These are phyloP conservation scores for Cercospora nicotianae DNA, from an alignment of 2,329 filamentous ascomycete species.

Conservation along the genomic window DNA sequence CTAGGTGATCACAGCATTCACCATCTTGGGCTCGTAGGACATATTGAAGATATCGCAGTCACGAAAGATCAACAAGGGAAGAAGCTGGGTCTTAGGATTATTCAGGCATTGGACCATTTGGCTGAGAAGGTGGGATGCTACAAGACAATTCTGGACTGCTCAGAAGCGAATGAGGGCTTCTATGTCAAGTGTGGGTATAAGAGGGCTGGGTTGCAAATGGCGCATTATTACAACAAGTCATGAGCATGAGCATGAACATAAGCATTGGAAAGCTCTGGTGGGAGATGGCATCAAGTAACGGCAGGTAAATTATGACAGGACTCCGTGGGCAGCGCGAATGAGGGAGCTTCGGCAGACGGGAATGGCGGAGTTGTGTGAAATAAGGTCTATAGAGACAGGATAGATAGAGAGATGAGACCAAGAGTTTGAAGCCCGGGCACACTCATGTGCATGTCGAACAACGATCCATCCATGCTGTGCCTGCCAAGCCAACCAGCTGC, in stretches of 20 bases:
- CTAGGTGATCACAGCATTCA: conserved; percentile 59
- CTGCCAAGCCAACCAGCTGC: background rate
- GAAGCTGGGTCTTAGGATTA: conserved; percentile 88
- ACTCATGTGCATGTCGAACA: background rate
- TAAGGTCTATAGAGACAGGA: background rate
- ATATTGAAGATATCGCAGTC: conserved; percentile 97
- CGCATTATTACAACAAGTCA: conserved; percentile 70
- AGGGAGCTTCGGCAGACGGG: background rate
- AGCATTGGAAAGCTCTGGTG: background rate
- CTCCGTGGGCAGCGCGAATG: background rate
- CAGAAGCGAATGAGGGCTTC: conserved; percentile 93
- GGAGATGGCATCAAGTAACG: background rate
- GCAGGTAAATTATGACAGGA: background rate
- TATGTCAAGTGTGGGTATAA: conserved; percentile 98
- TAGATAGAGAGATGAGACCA: background rate
- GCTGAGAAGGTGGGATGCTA: conserved; percentile 90
- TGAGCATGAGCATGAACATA: background rate
- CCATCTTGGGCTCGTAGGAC: conserved; percentile 77
- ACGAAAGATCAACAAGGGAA: conserved; percentile 95
- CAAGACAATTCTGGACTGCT: conserved; percentile 95
- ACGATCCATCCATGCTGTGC: background rate
- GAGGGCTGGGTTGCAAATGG: conserved; percentile 91
- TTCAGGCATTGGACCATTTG: conserved; percentile 88
- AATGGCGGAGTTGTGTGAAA: background rate
- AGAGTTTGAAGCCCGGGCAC: background rate